Evolutionary conservation across 148 eudicot species (phyloP).

Genomic region (Camellia sinensis): DNA sequence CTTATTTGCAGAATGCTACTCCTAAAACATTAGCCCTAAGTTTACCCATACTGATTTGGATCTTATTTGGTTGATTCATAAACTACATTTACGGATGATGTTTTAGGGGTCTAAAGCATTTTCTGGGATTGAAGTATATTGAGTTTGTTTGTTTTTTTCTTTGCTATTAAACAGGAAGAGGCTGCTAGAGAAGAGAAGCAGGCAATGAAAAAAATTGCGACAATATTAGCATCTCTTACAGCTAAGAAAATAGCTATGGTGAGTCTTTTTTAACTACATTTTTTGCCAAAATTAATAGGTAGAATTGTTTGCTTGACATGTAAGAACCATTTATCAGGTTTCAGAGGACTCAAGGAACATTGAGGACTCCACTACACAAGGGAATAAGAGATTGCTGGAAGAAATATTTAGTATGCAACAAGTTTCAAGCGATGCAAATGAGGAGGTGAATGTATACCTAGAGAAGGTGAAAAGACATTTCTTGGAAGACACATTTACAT

Average conservation of each 20-base stretch:
- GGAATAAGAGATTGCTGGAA: slow-evolving; percentile 35
- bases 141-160: too few species aligned
- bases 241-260: slow-evolving; percentile 50
- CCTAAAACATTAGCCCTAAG: too few species aligned
- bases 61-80: too few species aligned
- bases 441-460: slow-evolving; percentile 37
- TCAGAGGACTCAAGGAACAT: slow-evolving; percentile 54
- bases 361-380: slow-evolving; percentile 32
- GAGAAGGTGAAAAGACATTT: slow-evolving; percentile 48
- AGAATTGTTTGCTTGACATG: neutral
- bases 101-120: too few species aligned
- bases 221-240: too few species aligned
- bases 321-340: slow-evolving; percentile 40
- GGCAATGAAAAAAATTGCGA: too few species aligned
- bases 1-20: too few species aligned
- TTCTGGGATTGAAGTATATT: too few species aligned
- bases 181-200: too few species aligned
- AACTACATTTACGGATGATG: too few species aligned
- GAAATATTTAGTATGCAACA: slow-evolving; percentile 53
- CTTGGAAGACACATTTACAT: slow-evolving; percentile 47
- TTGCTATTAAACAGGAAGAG: too few species aligned
- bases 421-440: slow-evolving; percentile 45
- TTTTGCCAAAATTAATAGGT: too few species aligned
- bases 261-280: neutral
- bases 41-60: neutral